phyloP scores from a whole-genome alignment of 176 grass and related monocot genomes.

The bread wheat (Triticum aestivum) region IWGSC_CS_RefSeq_v2.1 NC_057794.1:369794285-369794784 shows the following conservation, averaged over 20 bases:
- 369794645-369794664: neutral
- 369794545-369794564: neutral
- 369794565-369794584: constrained; percentile 20
- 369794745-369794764: constrained; percentile 90
- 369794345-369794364: too few species aligned
- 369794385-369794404: too few species aligned
- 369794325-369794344: too few species aligned
- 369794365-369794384: too few species aligned
- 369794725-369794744: constrained; percentile 32
- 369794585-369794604: neutral
- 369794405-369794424: neutral
- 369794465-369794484: constrained; percentile 17
- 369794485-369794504: neutral
- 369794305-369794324: too few species aligned
- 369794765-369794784: constrained; percentile 58
- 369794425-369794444: neutral
- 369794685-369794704: constrained; percentile 69
- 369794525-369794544: neutral
- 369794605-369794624: neutral
- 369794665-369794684: constrained; percentile 43
- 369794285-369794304: too few species aligned
- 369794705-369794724: constrained; percentile 70
- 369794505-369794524: neutral
- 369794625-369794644: neutral
- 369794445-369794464: constrained; percentile 5